These are phyloP conservation scores for Flaveria brownii DNA, from an alignment of 129 eudicot genomes.

Conservation along the genomic window DNA sequence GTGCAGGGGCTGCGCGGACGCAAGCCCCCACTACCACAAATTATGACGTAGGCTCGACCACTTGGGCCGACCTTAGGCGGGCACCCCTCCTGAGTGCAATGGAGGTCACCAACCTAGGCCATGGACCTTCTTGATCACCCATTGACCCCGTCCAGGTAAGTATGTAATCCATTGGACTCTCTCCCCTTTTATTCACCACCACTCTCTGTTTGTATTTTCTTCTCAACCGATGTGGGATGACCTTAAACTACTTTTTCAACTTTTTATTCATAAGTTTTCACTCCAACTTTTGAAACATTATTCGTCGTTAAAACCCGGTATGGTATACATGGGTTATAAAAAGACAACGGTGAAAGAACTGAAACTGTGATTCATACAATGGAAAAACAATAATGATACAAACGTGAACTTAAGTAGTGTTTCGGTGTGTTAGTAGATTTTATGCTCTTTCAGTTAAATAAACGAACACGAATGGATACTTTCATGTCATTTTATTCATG, in stretches of 20 bases:
- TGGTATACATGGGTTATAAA: no score
- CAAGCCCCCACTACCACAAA: slow-evolving; percentile 28
- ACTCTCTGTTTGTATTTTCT: background rate
- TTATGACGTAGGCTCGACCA: slow-evolving; percentile 57
- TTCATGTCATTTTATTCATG: no score
- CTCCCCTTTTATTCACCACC: background rate
- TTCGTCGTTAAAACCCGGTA: no score
- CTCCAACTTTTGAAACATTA: background rate
- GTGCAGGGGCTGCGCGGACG: background rate
- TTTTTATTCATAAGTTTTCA: background rate
- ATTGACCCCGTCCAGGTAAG: slow-evolving; percentile 29
- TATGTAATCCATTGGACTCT: background rate
- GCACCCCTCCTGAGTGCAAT: slow-evolving; percentile 37
- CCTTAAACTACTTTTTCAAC: background rate
- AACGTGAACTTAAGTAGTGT: no score
- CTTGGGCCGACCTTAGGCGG: slow-evolving; percentile 51
- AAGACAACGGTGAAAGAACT: no score
- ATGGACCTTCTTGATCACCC: slow-evolving; percentile 25
- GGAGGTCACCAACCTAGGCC: slow-evolving; percentile 33
- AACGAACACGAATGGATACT: no score
- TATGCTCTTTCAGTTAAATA: no score
- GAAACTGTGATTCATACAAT: no score
- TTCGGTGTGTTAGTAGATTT: no score
- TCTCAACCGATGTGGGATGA: background rate
- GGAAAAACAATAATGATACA: no score